phyloP scores from a whole-genome alignment of 257 asterid species.

The Petunia secreta region DNA sequence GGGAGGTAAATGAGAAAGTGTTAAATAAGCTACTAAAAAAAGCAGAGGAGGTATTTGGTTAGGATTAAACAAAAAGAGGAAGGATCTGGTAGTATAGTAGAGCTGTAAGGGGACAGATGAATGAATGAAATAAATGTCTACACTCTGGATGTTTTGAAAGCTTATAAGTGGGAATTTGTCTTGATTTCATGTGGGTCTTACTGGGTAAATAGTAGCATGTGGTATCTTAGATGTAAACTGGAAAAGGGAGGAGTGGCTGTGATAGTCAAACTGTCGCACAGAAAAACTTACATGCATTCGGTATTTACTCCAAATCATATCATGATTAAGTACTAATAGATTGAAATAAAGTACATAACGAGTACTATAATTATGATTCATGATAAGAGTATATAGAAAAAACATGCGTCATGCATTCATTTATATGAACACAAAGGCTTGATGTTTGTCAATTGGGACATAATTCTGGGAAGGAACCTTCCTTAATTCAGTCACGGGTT shows the following conservation, averaged over 20 bases:
- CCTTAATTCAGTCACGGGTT: not conserved
- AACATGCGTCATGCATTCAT: too few species aligned
- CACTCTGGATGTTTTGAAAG: not conserved
- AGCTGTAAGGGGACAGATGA: not conserved
- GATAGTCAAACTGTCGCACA: not conserved
- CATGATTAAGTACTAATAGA: too few species aligned
- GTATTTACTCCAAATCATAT: too few species aligned
- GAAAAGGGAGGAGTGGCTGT: not conserved
- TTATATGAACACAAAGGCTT: not conserved
- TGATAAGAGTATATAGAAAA: too few species aligned
- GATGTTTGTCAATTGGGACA: not conserved
- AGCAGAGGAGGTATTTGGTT: not conserved
- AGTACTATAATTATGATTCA: too few species aligned
- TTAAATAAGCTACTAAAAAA: not conserved
- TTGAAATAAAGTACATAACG: too few species aligned
- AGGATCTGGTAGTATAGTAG: constrained; percentile 6
- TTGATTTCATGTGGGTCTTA: not conserved
- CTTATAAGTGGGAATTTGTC: constrained; percentile 21
- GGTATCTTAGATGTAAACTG: not conserved
- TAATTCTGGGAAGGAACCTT: not conserved
- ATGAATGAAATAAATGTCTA: constrained; percentile 21
- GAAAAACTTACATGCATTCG: too few species aligned
- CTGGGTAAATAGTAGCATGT: not conserved
- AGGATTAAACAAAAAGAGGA: not conserved
- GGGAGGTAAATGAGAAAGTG: not conserved